A percentile compares a stretch with the other conserved stretches of the same genome.
phyloP scores from a whole-genome alignment of 2,329 filamentous ascomycete species.

The Colletotrichum melonis region DNA sequence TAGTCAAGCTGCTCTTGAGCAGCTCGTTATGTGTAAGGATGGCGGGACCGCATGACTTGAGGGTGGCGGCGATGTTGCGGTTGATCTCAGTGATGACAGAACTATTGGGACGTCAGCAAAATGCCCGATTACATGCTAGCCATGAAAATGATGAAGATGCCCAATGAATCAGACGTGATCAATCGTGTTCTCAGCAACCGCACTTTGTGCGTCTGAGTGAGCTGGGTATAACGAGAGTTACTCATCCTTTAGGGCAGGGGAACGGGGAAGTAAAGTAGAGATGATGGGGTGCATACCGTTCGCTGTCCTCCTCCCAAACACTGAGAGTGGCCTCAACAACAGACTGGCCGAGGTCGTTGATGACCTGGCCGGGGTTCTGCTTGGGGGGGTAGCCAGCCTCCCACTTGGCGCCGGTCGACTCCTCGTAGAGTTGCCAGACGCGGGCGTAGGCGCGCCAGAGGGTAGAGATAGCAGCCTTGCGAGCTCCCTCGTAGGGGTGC shows the following conservation, averaged over 20 bases:
- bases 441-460: conserved; percentile 94
- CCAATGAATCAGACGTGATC: conserved; percentile 52
- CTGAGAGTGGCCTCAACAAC: conserved; percentile 86
- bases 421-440: conserved; percentile 88
- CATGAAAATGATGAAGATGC: conserved; percentile 29
- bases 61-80: conserved; percentile 88
- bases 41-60: conserved; percentile 91
- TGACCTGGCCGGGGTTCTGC: conserved; percentile 80
- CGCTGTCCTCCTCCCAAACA: conserved; percentile 89
- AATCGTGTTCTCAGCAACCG: conserved; percentile 87
- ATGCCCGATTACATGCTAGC: conserved; percentile 33
- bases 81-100: conserved; percentile 94
- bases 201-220: conserved; percentile 95
- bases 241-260: conserved; percentile 77
- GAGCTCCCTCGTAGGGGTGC: conserved; percentile 92
- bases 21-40: conserved; percentile 80
- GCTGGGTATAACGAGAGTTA: conserved; percentile 95
- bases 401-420: conserved; percentile 85
- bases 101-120: conserved; percentile 65
- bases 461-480: conserved; percentile 90
- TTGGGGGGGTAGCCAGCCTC: conserved; percentile 86
- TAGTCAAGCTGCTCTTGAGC: conserved; percentile 80
- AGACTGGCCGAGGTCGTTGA: conserved; percentile 87
- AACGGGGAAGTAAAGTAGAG: conserved; percentile 26
- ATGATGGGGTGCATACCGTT: conserved; percentile 76